phyloP scores from a whole-genome alignment of 2,329 filamentous ascomycete genomes.

The Seiridium unicorne region DNA sequence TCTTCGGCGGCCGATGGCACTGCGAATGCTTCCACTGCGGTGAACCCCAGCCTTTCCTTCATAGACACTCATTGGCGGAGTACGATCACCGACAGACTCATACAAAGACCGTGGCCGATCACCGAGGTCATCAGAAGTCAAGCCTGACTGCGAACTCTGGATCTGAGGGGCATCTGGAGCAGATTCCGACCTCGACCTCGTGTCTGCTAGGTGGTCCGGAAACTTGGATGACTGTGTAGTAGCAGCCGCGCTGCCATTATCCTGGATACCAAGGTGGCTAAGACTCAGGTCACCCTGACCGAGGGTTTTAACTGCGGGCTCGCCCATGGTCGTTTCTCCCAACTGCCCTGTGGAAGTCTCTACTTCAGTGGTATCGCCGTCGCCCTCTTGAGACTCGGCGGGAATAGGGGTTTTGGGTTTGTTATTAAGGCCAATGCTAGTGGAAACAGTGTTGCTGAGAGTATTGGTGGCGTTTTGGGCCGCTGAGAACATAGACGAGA shows the following conservation, averaged over 20 bases:
- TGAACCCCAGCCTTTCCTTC: slow-evolving; percentile 62
- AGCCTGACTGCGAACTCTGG: slow-evolving; percentile 25
- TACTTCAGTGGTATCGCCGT: slow-evolving; percentile 39
- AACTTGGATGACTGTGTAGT: slow-evolving; percentile 58
- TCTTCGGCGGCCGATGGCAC: slow-evolving; percentile 59
- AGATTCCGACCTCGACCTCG: slow-evolving; percentile 54
- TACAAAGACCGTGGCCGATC: slow-evolving; percentile 48
- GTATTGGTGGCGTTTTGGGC: slow-evolving; percentile 87
- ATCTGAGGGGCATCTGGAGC: slow-evolving; percentile 31
- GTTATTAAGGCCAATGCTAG: slow-evolving; percentile 53
- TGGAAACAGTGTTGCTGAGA: slow-evolving; percentile 72
- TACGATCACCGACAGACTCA: slow-evolving; percentile 56
- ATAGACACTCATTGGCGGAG: slow-evolving; percentile 65
- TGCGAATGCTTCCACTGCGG: slow-evolving; percentile 66
- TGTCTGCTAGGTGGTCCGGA: slow-evolving; percentile 42
- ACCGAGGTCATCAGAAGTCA: slow-evolving; percentile 33
- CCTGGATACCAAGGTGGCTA: slow-evolving; percentile 79
- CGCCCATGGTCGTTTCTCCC: slow-evolving; percentile 42
- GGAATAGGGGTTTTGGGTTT: slow-evolving; percentile 33
- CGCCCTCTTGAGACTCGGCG: slow-evolving; percentile 30
- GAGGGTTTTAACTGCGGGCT: slow-evolving; percentile 82
- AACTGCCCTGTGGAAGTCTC: slow-evolving; percentile 40
- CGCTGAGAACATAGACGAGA: slow-evolving; percentile 88
- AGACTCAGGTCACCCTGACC: slow-evolving; percentile 87
- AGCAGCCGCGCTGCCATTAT: slow-evolving; percentile 51